Conservation (phyloP, 2,329 filamentous ascomycete genomes). For the Aspergillus quadrilineatus region DNA sequence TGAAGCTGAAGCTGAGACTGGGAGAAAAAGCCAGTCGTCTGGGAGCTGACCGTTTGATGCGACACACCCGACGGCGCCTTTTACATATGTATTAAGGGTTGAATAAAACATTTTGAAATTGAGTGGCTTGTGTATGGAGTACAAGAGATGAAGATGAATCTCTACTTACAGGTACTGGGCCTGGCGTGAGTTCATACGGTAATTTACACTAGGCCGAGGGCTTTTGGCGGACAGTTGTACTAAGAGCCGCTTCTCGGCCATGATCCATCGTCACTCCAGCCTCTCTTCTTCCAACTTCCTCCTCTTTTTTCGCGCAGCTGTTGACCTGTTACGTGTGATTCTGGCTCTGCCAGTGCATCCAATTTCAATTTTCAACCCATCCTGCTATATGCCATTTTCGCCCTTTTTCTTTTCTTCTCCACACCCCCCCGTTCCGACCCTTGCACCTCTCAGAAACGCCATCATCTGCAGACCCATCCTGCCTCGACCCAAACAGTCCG, state of each 20-base stretch:
- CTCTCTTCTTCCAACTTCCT: neutral
- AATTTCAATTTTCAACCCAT: neutral
- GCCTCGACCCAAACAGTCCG: slow-evolving; percentile 8
- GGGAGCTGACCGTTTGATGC: too few species aligned
- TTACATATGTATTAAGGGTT: too few species aligned
- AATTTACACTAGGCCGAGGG: too few species aligned
- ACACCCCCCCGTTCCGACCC: neutral
- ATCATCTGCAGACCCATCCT: neutral
- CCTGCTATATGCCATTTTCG: neutral
- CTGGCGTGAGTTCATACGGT: too few species aligned
- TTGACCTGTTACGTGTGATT: neutral
- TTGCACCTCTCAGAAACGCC: slow-evolving; percentile 2
- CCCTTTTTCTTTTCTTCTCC: slow-evolving; percentile 1
- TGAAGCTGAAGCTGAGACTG: too few species aligned
- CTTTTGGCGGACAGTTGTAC: too few species aligned
- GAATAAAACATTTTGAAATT: too few species aligned
- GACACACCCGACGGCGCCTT: too few species aligned
- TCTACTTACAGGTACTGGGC: too few species aligned
- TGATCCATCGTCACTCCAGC: neutral
- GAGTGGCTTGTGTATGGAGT: too few species aligned
- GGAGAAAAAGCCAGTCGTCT: too few species aligned
- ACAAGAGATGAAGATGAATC: too few species aligned
- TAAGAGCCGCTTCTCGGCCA: neutral
- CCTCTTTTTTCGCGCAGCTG: neutral
- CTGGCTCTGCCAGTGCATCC: neutral